Evolutionary conservation across 192 early-diverging fungal species (phyloP).

Genomic region (Pilaira anomala): DNA sequence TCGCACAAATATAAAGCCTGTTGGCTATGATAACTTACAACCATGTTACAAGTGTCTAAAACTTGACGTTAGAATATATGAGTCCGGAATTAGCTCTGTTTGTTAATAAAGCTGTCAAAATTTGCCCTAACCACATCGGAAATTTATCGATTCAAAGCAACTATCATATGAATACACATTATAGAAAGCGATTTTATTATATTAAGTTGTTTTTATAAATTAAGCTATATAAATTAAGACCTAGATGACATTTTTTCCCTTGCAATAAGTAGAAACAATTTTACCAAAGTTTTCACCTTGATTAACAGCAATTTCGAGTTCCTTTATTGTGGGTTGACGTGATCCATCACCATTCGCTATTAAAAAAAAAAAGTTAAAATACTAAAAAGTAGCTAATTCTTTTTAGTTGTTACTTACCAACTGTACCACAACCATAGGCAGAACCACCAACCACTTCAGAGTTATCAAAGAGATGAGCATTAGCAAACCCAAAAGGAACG

Average conservation of each 20-base stretch:
- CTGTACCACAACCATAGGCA: constrained; percentile 25
- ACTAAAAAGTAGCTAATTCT: background rate
- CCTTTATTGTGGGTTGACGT: constrained; percentile 57
- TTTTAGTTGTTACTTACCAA: background rate
- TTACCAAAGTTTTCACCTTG: constrained; percentile 64
- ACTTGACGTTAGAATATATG: too few species aligned
- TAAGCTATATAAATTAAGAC: background rate
- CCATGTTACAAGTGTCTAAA: too few species aligned
- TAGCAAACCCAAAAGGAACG: constrained; percentile 63
- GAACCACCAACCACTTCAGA: constrained; percentile 28
- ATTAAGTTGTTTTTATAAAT: too few species aligned
- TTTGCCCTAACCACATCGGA: too few species aligned
- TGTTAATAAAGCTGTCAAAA: too few species aligned
- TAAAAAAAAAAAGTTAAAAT: background rate
- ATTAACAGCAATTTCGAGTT: constrained; percentile 54
- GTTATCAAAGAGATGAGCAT: constrained; percentile 20
- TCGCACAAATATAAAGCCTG: too few species aligned
- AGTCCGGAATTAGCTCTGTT: too few species aligned
- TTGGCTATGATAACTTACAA: too few species aligned
- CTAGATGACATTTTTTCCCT: constrained; percentile 14
- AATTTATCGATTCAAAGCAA: too few species aligned
- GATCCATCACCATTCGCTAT: constrained; percentile 61
- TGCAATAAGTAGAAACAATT: constrained; percentile 34
- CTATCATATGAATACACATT: too few species aligned
- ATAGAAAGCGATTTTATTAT: too few species aligned